phyloP scores from a whole-genome alignment of 2,329 filamentous ascomycete genomes.

The Pestalotiopsis fici region DNA sequence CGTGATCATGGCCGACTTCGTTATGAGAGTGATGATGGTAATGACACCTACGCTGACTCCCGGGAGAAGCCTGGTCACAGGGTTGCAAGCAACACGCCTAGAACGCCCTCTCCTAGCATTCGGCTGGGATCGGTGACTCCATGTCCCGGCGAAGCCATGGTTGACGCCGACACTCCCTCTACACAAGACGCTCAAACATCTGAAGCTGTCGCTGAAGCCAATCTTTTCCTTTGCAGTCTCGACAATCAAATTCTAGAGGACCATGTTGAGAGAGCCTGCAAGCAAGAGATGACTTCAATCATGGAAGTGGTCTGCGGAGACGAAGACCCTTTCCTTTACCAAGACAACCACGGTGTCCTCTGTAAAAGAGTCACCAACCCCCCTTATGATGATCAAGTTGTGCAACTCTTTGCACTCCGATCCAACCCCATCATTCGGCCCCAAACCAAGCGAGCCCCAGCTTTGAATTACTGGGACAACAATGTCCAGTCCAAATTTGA shows the following conservation, averaged over 20 bases:
- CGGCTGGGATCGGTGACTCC: not conserved
- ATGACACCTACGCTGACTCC: not conserved
- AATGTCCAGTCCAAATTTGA: not conserved
- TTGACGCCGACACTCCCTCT: not conserved
- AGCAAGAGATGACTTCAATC: not conserved
- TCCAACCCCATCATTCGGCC: conserved; percentile 20
- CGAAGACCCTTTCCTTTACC: not conserved
- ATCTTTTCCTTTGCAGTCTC: conserved; percentile 5
- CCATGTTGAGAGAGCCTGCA: not conserved
- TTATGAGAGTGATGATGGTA: not conserved
- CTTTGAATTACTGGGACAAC: conserved; percentile 19
- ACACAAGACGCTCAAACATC: not conserved
- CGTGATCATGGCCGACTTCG: not conserved
- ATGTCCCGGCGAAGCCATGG: not conserved
- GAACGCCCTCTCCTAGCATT: not conserved
- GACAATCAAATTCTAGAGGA: conserved; percentile 5
- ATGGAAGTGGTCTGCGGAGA: not conserved
- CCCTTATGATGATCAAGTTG: conserved; percentile 17
- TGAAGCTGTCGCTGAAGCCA: conserved; percentile 5
- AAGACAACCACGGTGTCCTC: conserved; percentile 6
- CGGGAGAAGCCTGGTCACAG: not conserved
- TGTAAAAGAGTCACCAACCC: conserved; percentile 13
- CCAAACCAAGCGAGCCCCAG: conserved; percentile 16
- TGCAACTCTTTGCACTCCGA: conserved; percentile 18
- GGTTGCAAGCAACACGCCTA: not conserved